These are phyloP conservation scores for Penicillium sp. DNA, from an alignment of 2,329 filamentous ascomycete genomes.

Conservation along the genomic window DNA sequence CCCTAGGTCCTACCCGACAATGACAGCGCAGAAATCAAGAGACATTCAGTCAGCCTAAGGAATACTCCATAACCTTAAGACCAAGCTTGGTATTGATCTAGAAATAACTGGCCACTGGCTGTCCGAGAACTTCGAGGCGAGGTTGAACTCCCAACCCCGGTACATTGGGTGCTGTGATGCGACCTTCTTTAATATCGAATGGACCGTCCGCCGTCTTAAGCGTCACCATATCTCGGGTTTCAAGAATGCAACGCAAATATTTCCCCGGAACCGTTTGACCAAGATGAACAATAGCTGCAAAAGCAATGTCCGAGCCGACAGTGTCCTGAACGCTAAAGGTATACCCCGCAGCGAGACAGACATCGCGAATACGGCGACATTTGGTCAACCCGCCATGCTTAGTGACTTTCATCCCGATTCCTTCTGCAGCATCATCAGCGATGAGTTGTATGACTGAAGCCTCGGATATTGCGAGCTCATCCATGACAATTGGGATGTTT, in stretches of 20 bases:
- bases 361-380: not conserved
- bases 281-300: not conserved
- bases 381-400: not conserved
- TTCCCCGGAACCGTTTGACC: not conserved
- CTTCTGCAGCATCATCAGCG: not conserved
- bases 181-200: not conserved
- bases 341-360: not conserved
- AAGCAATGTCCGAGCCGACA: not conserved
- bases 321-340: not conserved
- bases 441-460: not conserved
- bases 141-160: too few relatives aligned
- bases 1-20: too few relatives aligned
- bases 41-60: too few relatives aligned
- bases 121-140: too few relatives aligned
- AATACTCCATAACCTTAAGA: too few relatives aligned
- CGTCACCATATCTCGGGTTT: not conserved
- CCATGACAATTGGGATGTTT: not conserved
- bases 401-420: not conserved
- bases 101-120: not conserved
- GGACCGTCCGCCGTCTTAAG: not conserved
- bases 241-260: not conserved
- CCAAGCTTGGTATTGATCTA: too few relatives aligned
- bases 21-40: too few relatives aligned
- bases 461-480: not conserved
- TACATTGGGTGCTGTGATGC: too few relatives aligned